phyloP scores from a whole-genome alignment of 2,329 filamentous ascomycete species.

The Fusarium solani-melongenae region DNA sequence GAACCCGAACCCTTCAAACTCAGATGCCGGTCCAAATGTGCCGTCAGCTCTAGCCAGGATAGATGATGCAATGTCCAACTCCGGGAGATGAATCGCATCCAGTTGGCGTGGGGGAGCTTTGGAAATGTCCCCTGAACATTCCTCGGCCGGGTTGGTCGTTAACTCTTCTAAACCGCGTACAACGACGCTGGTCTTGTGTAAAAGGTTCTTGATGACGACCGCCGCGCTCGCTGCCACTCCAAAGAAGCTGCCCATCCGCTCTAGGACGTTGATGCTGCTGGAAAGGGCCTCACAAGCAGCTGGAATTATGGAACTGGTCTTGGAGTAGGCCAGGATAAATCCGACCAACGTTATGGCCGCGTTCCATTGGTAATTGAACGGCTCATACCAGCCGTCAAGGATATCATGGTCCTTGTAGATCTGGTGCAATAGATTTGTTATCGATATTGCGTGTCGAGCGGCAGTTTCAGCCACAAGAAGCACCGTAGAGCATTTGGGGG shows the following conservation, averaged over 20 bases:
- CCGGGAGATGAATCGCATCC: neutral
- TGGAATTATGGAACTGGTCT: neutral
- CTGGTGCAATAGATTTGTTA: neutral
- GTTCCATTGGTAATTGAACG: conserved; percentile 26
- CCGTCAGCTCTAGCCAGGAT: neutral
- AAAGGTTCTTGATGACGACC: neutral
- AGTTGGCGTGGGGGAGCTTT: neutral
- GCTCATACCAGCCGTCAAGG: conserved; percentile 43
- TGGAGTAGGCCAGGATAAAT: conserved; percentile 40
- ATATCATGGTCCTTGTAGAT: conserved; percentile 19
- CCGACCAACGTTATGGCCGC: conserved; percentile 43
- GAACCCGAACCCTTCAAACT: neutral
- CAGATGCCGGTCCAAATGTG: neutral
- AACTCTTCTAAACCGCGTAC: neutral
- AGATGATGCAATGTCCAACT: neutral
- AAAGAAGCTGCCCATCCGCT: conserved; percentile 2
- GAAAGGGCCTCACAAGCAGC: neutral
- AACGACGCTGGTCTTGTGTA: neutral
- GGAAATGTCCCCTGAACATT: neutral
- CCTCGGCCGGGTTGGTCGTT: too few species aligned
- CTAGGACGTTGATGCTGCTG: neutral
- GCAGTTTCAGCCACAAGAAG: neutral
- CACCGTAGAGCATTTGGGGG: neutral
- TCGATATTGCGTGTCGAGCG: neutral
- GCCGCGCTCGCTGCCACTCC: conserved; percentile 2